phyloP scores from a whole-genome alignment of 768 basidiomycete species.

The Trametes maxima region DNA sequence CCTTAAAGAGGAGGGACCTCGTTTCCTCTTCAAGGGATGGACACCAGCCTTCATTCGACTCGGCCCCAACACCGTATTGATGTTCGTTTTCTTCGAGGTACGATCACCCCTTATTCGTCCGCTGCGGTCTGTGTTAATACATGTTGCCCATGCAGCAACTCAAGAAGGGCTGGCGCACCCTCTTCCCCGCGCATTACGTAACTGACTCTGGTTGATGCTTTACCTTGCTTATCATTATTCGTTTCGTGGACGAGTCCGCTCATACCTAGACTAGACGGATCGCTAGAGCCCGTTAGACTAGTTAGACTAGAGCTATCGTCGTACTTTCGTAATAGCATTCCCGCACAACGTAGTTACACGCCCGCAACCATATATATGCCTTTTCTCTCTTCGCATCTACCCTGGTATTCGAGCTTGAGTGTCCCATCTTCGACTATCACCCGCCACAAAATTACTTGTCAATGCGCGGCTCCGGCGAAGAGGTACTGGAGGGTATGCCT shows the following conservation, averaged over 20 bases:
- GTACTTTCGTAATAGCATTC: background rate
- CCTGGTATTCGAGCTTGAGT: too few species aligned
- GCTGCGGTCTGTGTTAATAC: background rate
- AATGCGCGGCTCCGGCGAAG: too few species aligned
- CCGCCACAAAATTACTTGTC: too few species aligned
- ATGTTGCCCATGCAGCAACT: slow-evolving; percentile 56
- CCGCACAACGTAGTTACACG: background rate
- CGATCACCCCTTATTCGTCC: slow-evolving; percentile 14
- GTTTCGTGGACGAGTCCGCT: slow-evolving; percentile 4
- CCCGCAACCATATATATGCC: too few species aligned
- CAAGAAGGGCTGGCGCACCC: slow-evolving; percentile 58
- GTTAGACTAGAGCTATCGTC: slow-evolving; percentile 17
- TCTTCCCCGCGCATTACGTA: slow-evolving; percentile 24
- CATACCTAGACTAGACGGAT: slow-evolving; percentile 20
- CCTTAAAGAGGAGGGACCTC: slow-evolving; percentile 70
- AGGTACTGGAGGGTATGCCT: too few species aligned
- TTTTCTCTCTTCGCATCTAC: too few species aligned
- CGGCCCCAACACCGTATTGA: slow-evolving; percentile 80
- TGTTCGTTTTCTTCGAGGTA: slow-evolving; percentile 87
- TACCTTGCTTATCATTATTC: slow-evolving; percentile 18
- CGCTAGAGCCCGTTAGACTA: slow-evolving; percentile 15
- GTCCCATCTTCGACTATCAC: too few species aligned
- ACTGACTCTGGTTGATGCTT: slow-evolving; percentile 7
- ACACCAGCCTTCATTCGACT: slow-evolving; percentile 84
- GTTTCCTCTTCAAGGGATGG: slow-evolving; percentile 88